Base-by-base conservation (phyloP, 2,329 filamentous ascomycete genomes). In the Gaeumannomyces sp. region DNA sequence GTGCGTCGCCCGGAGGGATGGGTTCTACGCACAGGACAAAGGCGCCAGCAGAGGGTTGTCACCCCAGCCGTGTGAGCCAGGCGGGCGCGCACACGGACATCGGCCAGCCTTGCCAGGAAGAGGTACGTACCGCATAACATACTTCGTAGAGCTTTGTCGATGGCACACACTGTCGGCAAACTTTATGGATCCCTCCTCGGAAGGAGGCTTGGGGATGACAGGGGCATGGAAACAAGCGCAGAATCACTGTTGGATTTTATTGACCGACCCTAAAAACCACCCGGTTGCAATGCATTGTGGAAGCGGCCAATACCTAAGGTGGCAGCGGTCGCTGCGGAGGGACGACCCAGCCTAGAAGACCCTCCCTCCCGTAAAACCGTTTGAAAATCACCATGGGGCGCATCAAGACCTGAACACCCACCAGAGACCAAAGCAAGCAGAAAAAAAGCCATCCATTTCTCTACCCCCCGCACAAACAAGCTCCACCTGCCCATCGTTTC, bases 321-420 rank as follows among this genome's bases (percentile, higher is more conserved):
- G 62, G 62, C 50, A 53, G 45, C 22, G 45, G 45, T 53, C 45
- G 45, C n/a, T 53, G 22, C 45, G 45, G 45, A 53, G 45, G 45
- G 45, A n/a, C 45, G 45, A 53, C 45, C 45, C 45, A 53, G 45
- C n/a, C 22, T 53, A 19, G 45, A 53, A 53, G 45, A 53, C 6
- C 6, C 35, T 53, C 60, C 38, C 38, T 62, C 38, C 38, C 60
- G 60, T 56, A 53, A 62, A 38, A 53, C 60, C 50, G 60, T 29
- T 53, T 35, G 22, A 59, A 60, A 64, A 64, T 59, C 62, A 50
- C 33, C 61, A 50, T 59, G 45, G 62, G 62, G 53, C 45, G 57
- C 62, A 64, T 57, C 62, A 64, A 62, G 61, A 63, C 64, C 64
- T 62, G 64, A 65, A 65, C 64, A 65, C 61, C 61, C 62, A 66